A percentile compares a stretch with the other conserved stretches of the same genome.
These are phyloP conservation scores for Didymella lethalis DNA, from an alignment of 2,329 filamentous ascomycete species.

Conservation along the genomic window DNA sequence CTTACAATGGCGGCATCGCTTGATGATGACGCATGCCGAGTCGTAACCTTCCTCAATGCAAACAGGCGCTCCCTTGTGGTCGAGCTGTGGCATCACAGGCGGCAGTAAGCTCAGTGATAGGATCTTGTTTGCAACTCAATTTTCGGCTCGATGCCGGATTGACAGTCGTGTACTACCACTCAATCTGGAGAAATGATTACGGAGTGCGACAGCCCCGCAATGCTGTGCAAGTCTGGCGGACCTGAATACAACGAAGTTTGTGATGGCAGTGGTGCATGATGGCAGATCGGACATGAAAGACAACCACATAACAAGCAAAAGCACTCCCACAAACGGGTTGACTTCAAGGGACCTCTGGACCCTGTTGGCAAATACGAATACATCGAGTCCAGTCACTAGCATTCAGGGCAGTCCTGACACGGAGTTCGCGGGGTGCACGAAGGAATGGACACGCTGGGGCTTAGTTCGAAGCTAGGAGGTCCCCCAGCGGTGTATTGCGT, in stretches of 20 bases:
- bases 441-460: constrained; percentile 14
- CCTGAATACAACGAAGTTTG: constrained; percentile 5
- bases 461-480: constrained; percentile 14
- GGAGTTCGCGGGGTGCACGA: constrained; percentile 6
- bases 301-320: constrained; percentile 3
- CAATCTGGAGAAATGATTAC: constrained; percentile 19
- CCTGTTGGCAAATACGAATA: constrained; percentile 5
- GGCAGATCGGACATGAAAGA: not conserved
- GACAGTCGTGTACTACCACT: constrained; percentile 26
- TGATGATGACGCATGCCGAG: constrained; percentile 25
- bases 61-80: constrained; percentile 18
- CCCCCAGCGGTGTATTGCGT: constrained; percentile 19
- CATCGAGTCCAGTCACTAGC: constrained; percentile 1
- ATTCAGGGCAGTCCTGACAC: constrained; percentile 6
- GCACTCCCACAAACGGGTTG: constrained; percentile 9
- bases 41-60: constrained; percentile 9
- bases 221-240: constrained; percentile 13
- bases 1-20: constrained; percentile 11
- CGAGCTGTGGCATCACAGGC: constrained; percentile 20
- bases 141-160: constrained; percentile 28
- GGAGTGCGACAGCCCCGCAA: constrained; percentile 17
- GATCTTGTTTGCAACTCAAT: constrained; percentile 19
- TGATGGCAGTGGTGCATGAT: not conserved
- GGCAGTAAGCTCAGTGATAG: constrained; percentile 23
- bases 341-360: constrained; percentile 12